Evolutionary conservation across 306 rosid genomes (phyloP), one percentile per base, ranked within the genome.

Genomic region (Phaseolus lunatus): DNA sequence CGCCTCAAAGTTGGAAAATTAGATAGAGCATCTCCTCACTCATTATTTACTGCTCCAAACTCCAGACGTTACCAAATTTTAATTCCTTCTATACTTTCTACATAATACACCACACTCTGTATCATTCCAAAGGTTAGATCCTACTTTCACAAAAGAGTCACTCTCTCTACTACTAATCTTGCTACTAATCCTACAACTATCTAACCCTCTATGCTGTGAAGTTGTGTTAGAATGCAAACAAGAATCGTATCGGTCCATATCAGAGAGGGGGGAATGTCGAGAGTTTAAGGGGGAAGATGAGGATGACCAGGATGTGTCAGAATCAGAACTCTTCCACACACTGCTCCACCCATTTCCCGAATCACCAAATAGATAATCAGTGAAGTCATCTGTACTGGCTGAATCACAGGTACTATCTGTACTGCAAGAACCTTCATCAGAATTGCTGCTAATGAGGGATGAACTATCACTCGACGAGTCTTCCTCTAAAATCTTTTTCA

Each of bases 381-480:
- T 85, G 22, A 92, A 89, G 76, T 92, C 99, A 22, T 96, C 98
- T 0, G 88, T 81, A 80, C 93, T 88, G 47, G 85, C 67, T 15
- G 97, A 88, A 81, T 86, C 87, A 0, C 80, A 75, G 64, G 96
- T 87, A 84, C 93, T 92, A 29, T 89, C 97, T 0, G 97, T 92
- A 65, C 99, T 88, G 77, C 86, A 91, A 77, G 97, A 96, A 78
- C 97, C 93, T 87, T 85, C 97, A 24, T 96, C 97, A 0, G 98
- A 96, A 76, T 84, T 84, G 79, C 58, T 78, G 89, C 97, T 92
- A 82, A 92, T 39, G 49, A 92, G 93, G 61, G 98, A 95, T 47
- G 97, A 87, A 80, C 84, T 89, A 75, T 95, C 98, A 78, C 98
- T 95, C 31, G 96, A 90, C 7, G 96, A 89, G 85, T 92, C 98